phyloP scores from a whole-genome alignment of 257 asterid genomes.

The Echium plantagineum region DNA sequence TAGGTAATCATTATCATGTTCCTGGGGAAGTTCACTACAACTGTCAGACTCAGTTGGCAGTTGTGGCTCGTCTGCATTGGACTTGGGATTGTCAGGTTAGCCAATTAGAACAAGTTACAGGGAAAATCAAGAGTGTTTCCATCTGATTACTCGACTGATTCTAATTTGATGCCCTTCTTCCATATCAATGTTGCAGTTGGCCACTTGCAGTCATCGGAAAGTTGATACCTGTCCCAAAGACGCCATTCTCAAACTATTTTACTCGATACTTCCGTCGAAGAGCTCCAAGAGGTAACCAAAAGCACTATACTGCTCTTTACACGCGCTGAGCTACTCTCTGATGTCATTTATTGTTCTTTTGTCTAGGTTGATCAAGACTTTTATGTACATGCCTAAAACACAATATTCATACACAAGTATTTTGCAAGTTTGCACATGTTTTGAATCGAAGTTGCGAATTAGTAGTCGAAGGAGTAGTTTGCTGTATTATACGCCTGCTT shows the following conservation, averaged over 20 bases:
- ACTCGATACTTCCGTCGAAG: not conserved
- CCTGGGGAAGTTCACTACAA: conserved; percentile 66
- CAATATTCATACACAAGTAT: no score
- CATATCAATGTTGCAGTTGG: conserved; percentile 27
- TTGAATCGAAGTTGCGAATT: no score
- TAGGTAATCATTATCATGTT: conserved; percentile 76
- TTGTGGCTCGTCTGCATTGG: conserved; percentile 80
- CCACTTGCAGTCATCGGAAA: conserved; percentile 57
- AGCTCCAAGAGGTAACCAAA: not conserved
- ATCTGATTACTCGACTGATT: not conserved
- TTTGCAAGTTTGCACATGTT: no score
- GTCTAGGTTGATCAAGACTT: no score
- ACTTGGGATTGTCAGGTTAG: conserved; percentile 61
- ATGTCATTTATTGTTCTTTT: no score
- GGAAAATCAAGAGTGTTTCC: not conserved
- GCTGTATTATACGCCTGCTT: no score
- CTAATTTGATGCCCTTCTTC: not conserved
- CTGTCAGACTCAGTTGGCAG: conserved; percentile 77
- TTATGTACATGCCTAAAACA: no score
- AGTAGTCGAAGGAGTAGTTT: no score
- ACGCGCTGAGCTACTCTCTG: no score
- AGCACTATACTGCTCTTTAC: no score
- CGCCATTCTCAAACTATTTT: conserved; percentile 33
- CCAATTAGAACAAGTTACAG: not conserved
- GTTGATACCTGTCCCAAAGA: conserved; percentile 42